A percentile compares a stretch with the other conserved stretches of the same genome.
phyloP scores from a whole-genome alignment of 73 alveolate species.

The Symbiodinium natans region DNA sequence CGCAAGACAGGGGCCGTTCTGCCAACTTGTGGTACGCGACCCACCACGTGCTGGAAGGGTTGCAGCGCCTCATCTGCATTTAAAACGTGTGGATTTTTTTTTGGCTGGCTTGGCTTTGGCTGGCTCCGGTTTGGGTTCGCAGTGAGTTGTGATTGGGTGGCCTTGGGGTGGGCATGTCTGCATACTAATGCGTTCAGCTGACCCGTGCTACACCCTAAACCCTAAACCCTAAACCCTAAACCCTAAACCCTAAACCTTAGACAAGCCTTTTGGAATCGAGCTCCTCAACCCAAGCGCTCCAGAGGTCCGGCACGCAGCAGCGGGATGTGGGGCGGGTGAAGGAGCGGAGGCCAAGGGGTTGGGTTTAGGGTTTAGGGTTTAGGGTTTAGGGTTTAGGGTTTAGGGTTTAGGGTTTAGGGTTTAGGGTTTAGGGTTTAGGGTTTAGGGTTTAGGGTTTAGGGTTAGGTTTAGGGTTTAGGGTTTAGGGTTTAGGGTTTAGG shows the following conservation, averaged over 20 bases:
- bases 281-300: not conserved
- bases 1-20: not conserved
- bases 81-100: not conserved
- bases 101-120: too few species aligned
- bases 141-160: not conserved
- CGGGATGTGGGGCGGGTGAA: constrained; percentile 53
- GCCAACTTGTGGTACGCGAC: not conserved
- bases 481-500: not conserved
- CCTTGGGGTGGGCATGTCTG: constrained; percentile 19
- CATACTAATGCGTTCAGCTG: not conserved
- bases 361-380: not conserved
- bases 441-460: too few species aligned
- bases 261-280: not conserved
- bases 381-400: too few species aligned
- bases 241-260: too few species aligned
- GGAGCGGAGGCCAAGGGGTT: constrained; percentile 5
- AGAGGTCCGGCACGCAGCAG: constrained; percentile 69
- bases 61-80: not conserved
- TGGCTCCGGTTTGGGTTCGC: not conserved
- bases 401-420: too few species aligned
- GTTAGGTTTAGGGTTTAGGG: too few species aligned
- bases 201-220: not conserved
- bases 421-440: too few species aligned
- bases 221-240: too few species aligned
- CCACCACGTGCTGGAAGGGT: not conserved